A percentile compares a stretch with the other conserved stretches of the same genome.
Conservation (phyloP, 176 grass and related monocot species). For the Ananas comosus region DNA sequence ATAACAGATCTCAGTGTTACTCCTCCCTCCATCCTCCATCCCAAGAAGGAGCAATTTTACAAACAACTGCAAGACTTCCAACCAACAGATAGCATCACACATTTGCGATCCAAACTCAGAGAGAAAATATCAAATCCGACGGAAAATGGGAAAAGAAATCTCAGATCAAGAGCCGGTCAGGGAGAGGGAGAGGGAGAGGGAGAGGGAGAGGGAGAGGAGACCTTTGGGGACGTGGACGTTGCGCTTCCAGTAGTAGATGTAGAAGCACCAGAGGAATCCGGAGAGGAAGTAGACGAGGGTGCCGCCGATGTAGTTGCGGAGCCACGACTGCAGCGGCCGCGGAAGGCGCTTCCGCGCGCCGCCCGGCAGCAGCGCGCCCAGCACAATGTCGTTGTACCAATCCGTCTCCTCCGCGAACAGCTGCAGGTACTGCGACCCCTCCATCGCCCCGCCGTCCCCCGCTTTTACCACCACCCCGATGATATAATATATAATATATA, state of each 20-base stretch:
- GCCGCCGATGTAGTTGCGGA: constrained; percentile 76
- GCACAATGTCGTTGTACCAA: constrained; percentile 84
- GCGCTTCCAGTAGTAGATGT: constrained; percentile 95
- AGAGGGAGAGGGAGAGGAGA: constrained; percentile 18
- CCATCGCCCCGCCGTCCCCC: constrained; percentile 23
- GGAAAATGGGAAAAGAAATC: background rate
- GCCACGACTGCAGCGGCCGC: constrained; percentile 72
- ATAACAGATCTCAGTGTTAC: too few species aligned
- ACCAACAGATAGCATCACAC: background rate
- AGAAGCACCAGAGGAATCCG: constrained; percentile 87
- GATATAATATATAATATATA: too few species aligned
- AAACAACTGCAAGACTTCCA: too few species aligned
- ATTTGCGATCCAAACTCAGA: background rate
- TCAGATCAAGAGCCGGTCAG: background rate
- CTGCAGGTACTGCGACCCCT: constrained; percentile 31
- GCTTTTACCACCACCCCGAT: too few species aligned
- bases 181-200: background rate
- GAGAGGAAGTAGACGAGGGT: constrained; percentile 62
- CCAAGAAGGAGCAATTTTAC: too few species aligned
- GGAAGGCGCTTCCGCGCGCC: constrained; percentile 59
- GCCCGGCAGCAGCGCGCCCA: constrained; percentile 43
- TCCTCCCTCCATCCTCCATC: too few species aligned
- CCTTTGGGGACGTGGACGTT: constrained; percentile 89
- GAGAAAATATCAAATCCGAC: background rate
- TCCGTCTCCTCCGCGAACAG: constrained; percentile 63